phyloP scores from a whole-genome alignment of 2,329 filamentous ascomycete genomes.

The Penicillium italicum region DNA sequence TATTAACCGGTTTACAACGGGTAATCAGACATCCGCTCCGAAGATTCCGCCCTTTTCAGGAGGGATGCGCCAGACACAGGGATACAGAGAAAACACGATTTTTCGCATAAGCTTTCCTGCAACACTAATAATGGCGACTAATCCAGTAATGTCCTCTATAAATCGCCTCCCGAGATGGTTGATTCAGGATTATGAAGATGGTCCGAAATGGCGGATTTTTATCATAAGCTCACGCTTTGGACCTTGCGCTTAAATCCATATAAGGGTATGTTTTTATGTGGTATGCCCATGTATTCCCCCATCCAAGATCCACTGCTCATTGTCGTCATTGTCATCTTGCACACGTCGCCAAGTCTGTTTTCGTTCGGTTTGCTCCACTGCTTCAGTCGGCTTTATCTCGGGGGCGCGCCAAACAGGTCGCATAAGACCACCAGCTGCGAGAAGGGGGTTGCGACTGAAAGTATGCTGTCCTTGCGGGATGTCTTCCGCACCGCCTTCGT shows the following conservation, averaged over 20 bases:
- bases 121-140: not conserved
- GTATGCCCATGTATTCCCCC: conserved; percentile 41
- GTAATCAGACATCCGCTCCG: conserved; percentile 1
- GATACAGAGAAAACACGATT: not conserved
- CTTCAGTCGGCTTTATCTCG: conserved; percentile 25
- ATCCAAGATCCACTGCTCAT: conserved; percentile 48
- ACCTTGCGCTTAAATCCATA: not conserved
- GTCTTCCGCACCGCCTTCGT: conserved; percentile 11
- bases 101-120: not conserved
- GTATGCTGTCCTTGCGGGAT: conserved; percentile 29
- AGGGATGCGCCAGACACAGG: not conserved
- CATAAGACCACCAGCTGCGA: conserved; percentile 43
- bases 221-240: not conserved
- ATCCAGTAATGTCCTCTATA: not conserved
- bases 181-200: not conserved
- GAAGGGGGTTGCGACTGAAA: conserved; percentile 45
- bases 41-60: not conserved
- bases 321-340: conserved; percentile 47
- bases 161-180: not conserved
- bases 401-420: conserved; percentile 45
- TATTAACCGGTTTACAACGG: not conserved
- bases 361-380: conserved; percentile 28
- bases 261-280: conserved; percentile 1
- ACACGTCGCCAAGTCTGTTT: conserved; percentile 47
- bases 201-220: not conserved